Percentiles rank a stretch among this genome's conserved stretches.
Evolutionary conservation across 371 early-diverging fungal genomes (phyloP).

Genomic region (Zychaea mexicana): DNA sequence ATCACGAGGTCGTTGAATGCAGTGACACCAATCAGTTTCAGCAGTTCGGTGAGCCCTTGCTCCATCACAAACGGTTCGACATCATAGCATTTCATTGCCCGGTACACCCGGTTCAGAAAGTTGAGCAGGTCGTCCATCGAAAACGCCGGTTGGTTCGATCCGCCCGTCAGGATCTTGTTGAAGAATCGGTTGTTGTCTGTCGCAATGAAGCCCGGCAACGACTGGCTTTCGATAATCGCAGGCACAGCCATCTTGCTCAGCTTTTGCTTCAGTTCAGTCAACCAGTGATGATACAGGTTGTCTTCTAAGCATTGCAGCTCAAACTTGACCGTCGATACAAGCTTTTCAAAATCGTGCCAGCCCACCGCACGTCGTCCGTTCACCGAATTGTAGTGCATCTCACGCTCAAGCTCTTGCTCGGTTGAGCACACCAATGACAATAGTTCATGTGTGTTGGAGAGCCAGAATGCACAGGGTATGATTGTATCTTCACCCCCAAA

Average conservation of each 20-base stretch:
- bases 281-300: conserved; percentile 80
- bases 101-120: conserved; percentile 88
- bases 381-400: conserved; percentile 44
- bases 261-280: conserved; percentile 93
- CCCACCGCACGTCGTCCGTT: conserved; percentile 50
- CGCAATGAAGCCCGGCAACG: conserved; percentile 87
- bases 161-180: conserved; percentile 72
- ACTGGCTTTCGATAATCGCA: conserved; percentile 91
- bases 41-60: conserved; percentile 88
- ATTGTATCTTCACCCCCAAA: conserved; percentile 62
- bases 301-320: conserved; percentile 69
- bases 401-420: conserved; percentile 48
- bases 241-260: conserved; percentile 93
- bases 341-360: conserved; percentile 64
- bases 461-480: conserved; percentile 84
- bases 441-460: conserved; percentile 93
- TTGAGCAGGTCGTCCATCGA: conserved; percentile 92
- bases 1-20: conserved; percentile 96
- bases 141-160: conserved; percentile 71
- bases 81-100: conserved; percentile 94
- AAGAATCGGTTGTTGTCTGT: conserved; percentile 85
- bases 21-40: conserved; percentile 89
- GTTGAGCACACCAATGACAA: conserved; percentile 63
- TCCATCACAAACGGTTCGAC: conserved; percentile 79
- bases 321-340: conserved; percentile 66